Evolutionary conservation across 73 alveolate species (phyloP).

Genomic region (Stentor roeselii): DNA sequence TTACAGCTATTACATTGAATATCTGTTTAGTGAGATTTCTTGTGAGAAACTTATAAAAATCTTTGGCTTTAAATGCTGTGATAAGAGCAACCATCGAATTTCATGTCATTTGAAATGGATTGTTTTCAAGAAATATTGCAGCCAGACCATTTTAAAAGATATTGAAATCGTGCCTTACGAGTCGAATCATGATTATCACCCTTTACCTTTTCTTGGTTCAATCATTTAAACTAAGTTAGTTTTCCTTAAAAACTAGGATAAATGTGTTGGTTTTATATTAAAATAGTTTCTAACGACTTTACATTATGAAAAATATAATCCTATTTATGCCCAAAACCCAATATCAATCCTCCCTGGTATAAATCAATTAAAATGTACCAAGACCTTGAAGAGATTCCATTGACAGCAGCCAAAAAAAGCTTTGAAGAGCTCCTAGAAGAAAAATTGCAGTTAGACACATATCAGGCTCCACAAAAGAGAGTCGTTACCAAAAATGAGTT

Average conservation of each 20-base stretch:
- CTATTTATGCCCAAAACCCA: background rate
- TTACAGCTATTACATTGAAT: background rate
- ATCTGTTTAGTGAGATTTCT: slow-evolving; percentile 3
- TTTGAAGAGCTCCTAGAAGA: too few relatives aligned
- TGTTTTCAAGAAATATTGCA: background rate
- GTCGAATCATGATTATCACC: background rate
- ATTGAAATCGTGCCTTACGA: background rate
- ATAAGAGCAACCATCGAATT: background rate
- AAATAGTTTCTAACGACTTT: background rate
- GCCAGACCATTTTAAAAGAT: background rate
- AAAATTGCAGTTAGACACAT: too few relatives aligned
- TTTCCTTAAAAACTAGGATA: too few relatives aligned
- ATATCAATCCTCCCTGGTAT: too few relatives aligned
- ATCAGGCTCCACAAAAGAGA: too few relatives aligned
- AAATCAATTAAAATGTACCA: too few relatives aligned
- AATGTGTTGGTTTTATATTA: background rate
- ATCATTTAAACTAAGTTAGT: too few relatives aligned
- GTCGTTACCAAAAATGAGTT: too few relatives aligned
- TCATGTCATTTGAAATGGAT: background rate
- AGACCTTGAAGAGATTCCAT: too few relatives aligned
- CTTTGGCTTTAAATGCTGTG: slow-evolving; percentile 7
- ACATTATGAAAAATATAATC: background rate
- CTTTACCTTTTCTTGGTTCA: background rate
- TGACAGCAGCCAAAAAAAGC: too few relatives aligned
- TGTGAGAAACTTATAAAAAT: background rate